Base-by-base conservation (phyloP, 371 early-diverging fungal species). In the Mucor velutinosus region DNA sequence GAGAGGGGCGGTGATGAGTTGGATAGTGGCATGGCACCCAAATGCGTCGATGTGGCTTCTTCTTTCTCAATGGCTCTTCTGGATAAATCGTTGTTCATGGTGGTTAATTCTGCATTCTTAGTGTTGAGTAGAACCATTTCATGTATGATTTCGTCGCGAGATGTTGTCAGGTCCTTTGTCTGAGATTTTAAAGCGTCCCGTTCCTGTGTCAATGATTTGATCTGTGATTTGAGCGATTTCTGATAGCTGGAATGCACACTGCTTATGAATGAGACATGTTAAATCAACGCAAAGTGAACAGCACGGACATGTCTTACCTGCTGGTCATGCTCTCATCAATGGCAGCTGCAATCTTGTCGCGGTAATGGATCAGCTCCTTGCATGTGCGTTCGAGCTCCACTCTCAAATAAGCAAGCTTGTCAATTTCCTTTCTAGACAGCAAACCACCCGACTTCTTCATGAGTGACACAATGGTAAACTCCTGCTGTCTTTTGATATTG, bases 71-170 rank as follows among this genome's bases (percentile, higher is more conserved):
- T 73, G 11, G 74, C 77, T 30, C 79, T 77, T 57, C 79, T 72
- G 41, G 84, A 83, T 62, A 87, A 69, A 33, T 86, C 87, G 65
- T 85, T 84, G 73, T 85, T 88, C 69, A 86, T 82, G 3, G 67
- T 75, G 12, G 82, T 76, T 3, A 87, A 71, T 57, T 87, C 86
- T 0, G 84, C 84, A 49, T 83, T 85, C 66, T 85, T 79, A 19
- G 81, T 76, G 37, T 83, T 85, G 14, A 86, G 66, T 39, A 83
- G 77, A 21, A 85, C 78, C 75, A 85, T 83, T 62, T 87, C 88
- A 39, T 80, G 70, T 25, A 87, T 69, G 8, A 86, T 59, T 25
- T 80, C 81, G 53, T 83, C 81, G 17, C 81, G 69, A 10, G 66
- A 43, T 19, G 49, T 19, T 41, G 30, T 45, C 7, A 74, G 55